phyloP scores from a whole-genome alignment of 495 filamentous ascomycete genomes.

The Astrocystis sublimbata region DNA sequence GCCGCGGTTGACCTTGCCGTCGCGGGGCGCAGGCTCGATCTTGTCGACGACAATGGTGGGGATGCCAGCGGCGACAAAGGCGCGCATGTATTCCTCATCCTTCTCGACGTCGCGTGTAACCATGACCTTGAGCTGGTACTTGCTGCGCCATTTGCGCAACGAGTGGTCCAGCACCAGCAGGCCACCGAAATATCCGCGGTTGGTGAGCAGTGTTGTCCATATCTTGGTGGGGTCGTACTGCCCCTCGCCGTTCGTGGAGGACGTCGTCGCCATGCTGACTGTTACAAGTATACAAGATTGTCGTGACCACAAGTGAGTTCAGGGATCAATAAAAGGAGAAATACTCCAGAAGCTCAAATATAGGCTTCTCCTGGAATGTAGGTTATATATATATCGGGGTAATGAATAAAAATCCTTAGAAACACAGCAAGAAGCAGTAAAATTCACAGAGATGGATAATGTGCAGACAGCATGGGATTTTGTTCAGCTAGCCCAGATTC shows the following conservation, averaged over 20 bases:
- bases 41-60: conserved; percentile 42
- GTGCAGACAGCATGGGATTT: background rate
- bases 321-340: too few relatives aligned
- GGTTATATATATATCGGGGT: too few relatives aligned
- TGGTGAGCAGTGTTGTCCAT: conserved; percentile 44
- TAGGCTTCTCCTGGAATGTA: too few relatives aligned
- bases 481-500: background rate
- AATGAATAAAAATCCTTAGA: too few relatives aligned
- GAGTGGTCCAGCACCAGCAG: conserved; percentile 42
- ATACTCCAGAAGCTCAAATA: too few relatives aligned
- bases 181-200: conserved; percentile 42
- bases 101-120: conserved; percentile 40
- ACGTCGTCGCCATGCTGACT: conserved; percentile 15
- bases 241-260: conserved; percentile 14
- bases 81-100: conserved; percentile 43
- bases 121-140: conserved; percentile 44
- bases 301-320: too few relatives aligned
- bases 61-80: conserved; percentile 40
- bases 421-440: too few relatives aligned
- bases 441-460: background rate
- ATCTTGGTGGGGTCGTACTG: conserved; percentile 39
- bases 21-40: conserved; percentile 40
- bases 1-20: conserved; percentile 42
- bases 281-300: background rate
- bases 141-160: conserved; percentile 34